These are phyloP conservation scores for Fusarium sp. DNA, from an alignment of 2,329 filamentous ascomycete genomes.

Conservation along the genomic window DNA sequence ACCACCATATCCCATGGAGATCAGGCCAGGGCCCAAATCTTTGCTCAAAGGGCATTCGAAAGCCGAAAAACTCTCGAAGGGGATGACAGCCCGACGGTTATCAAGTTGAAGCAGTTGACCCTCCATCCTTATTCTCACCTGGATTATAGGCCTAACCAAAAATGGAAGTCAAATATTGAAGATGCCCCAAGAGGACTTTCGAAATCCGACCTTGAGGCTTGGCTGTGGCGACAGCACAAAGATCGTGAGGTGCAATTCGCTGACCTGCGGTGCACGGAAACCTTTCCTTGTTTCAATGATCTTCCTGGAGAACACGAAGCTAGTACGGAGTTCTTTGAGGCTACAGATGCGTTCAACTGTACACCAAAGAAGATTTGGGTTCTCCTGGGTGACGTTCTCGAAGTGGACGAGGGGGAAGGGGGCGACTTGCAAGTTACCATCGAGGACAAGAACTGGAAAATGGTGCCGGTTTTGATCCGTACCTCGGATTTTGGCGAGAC, in stretches of 20 bases:
- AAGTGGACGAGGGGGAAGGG: rapidly evolving
- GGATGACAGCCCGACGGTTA: background rate
- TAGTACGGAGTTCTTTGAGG: background rate
- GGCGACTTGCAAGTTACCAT: constrained; percentile 3
- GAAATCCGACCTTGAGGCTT: background rate
- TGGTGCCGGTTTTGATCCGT: constrained; percentile 8
- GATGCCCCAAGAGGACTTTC: background rate
- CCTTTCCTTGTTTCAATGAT: constrained; percentile 12
- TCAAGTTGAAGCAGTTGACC: background rate
- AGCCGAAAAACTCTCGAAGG: background rate
- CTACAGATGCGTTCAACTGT: background rate
- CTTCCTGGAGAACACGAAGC: background rate
- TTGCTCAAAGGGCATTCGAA: background rate
- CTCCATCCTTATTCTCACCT: background rate
- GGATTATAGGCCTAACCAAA: background rate
- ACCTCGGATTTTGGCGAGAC: background rate
- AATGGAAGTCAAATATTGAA: background rate
- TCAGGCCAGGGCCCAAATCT: constrained; percentile 17
- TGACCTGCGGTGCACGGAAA: background rate
- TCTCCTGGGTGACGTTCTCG: constrained; percentile 28
- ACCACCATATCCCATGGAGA: constrained; percentile 1
- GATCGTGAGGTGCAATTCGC: background rate
- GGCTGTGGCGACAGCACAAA: constrained; percentile 8
- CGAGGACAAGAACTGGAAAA: constrained; percentile 15
- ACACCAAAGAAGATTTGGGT: constrained; percentile 23